Conservation (phyloP, 2,329 filamentous ascomycete species). For the Colletotrichum orbiculare region DNA sequence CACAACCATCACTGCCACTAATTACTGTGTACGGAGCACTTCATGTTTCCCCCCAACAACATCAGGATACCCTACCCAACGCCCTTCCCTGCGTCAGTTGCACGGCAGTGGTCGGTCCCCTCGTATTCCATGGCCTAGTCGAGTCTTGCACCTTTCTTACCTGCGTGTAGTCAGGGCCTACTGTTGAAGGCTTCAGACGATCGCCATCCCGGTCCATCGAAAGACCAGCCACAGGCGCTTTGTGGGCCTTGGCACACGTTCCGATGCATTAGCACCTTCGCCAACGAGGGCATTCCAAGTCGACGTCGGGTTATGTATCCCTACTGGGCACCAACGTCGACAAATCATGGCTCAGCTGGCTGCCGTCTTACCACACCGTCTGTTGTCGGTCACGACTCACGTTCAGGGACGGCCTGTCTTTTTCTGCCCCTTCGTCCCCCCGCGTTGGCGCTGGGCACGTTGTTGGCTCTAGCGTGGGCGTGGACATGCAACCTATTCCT, state of each 20-base stretch:
- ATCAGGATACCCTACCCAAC: too few species aligned
- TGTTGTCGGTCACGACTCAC: neutral
- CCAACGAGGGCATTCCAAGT: slow-evolving; percentile 1
- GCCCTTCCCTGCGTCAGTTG: slow-evolving; percentile 13
- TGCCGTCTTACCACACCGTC: slow-evolving; percentile 20
- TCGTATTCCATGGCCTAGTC: slow-evolving; percentile 31
- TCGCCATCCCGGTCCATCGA: slow-evolving; percentile 12
- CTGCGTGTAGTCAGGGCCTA: neutral
- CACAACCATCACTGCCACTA: neutral
- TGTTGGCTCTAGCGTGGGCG: slow-evolving; percentile 16
- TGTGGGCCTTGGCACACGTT: slow-evolving; percentile 28
- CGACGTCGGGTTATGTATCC: slow-evolving; percentile 8
- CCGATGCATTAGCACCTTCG: slow-evolving; percentile 23
- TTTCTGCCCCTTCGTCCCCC: slow-evolving; percentile 1
- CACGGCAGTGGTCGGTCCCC: slow-evolving; percentile 4
- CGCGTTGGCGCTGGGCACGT: slow-evolving; percentile 16
- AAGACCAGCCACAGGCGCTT: slow-evolving; percentile 11
- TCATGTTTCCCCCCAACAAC: neutral
- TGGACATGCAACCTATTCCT: slow-evolving; percentile 6
- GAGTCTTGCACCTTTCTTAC: neutral
- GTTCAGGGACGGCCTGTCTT: neutral
- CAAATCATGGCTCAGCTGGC: slow-evolving; percentile 7
- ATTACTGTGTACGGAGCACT: neutral
- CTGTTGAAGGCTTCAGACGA: slow-evolving; percentile 13
- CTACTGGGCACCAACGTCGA: neutral